Base-by-base conservation (phyloP, 169 alveolate species). In the Plasmodium malariae region DNA sequence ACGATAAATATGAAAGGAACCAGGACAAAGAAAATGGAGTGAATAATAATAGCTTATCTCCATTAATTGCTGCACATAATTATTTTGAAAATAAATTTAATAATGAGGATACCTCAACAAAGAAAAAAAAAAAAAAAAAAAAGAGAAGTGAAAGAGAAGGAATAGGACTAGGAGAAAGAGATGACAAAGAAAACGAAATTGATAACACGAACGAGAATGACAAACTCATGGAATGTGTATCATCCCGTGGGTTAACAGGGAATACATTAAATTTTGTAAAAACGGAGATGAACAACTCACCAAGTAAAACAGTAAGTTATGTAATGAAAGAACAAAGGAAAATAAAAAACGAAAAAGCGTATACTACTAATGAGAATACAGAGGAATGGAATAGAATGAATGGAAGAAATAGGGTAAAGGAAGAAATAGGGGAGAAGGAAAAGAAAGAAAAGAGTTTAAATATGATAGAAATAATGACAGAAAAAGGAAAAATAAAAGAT, bases 51-150 rank as follows among this genome's bases (percentile, higher is more conserved):
- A 12, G 28, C 48, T 43, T 70, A 19, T 70, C 83, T 17, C 83
- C 83, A 17, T 65, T 70, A 43, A 70, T 70, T 19, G 34, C 12
- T 32, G 83, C 83, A 5, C 83, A 48, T 54, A 49, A 70, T 17
- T 1, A 24, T 30, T 70, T 70, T 57, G 83, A 70, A 70, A n/a
- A n/a, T n/a, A n/a, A n/a, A n/a, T n/a, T n/a, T n/a, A 19, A 24
- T 32, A 28, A 70, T 21, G 21, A 3, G 40, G 11, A 0, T 19
- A 11, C 5, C 5, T 9, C 51, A 43, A 70, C 40, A 54, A 40
- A 40, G 34, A 24, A n/a, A 70, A 70, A 70, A 40, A 70, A 1
- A 36, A 68, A n/a, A 70, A 45, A 54, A 24, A 70, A 30, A 70
- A 48, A 7, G 34, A 24, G 11, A 70, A 45, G 30, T 14, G 17